Percentiles rank a stretch among this genome's conserved stretches.
Evolutionary conservation across 2,329 filamentous ascomycete genomes (phyloP).

Genomic region (Lachnellula cervina): DNA sequence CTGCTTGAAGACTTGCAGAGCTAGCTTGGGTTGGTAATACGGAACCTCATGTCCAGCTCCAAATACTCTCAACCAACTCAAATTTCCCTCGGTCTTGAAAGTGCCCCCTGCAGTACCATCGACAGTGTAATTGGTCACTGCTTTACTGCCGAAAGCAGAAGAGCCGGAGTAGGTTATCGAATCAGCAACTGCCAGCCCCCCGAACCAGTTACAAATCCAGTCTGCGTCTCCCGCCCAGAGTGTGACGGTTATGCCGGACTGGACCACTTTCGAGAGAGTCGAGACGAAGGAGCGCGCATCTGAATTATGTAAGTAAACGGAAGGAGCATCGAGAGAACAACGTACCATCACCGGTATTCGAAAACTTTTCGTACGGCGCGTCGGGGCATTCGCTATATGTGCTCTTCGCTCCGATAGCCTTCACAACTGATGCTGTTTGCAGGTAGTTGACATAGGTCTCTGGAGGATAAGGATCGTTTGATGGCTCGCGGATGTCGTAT

Average conservation of each 20-base stretch:
- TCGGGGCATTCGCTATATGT: constrained; percentile 40
- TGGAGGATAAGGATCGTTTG: constrained; percentile 30
- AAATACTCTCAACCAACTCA: constrained; percentile 46
- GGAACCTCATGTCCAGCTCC: constrained; percentile 40
- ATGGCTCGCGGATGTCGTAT: constrained; percentile 42
- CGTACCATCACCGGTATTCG: constrained; percentile 37
- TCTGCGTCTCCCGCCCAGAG: constrained; percentile 55
- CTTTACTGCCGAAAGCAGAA: constrained; percentile 36
- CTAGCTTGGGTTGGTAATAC: constrained; percentile 35
- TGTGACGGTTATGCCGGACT: constrained; percentile 44
- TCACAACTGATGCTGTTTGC: constrained; percentile 32
- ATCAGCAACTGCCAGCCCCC: constrained; percentile 44
- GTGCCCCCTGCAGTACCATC: constrained; percentile 42
- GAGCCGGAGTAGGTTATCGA: constrained; percentile 40
- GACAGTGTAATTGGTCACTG: constrained; percentile 42
- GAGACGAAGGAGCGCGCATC: constrained; percentile 41
- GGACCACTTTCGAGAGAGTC: constrained; percentile 41
- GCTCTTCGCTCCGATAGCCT: constrained; percentile 41
- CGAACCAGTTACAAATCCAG: constrained; percentile 55
- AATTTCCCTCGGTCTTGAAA: constrained; percentile 46
- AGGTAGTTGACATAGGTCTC: constrained; percentile 40
- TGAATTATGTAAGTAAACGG: constrained; percentile 1
- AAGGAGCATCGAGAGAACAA: constrained; percentile 1
- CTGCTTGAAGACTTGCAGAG: constrained; percentile 44
- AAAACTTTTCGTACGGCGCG: constrained; percentile 35